Conservation (phyloP, 2,329 filamentous ascomycete genomes). For the Aspergillus latus region DNA sequence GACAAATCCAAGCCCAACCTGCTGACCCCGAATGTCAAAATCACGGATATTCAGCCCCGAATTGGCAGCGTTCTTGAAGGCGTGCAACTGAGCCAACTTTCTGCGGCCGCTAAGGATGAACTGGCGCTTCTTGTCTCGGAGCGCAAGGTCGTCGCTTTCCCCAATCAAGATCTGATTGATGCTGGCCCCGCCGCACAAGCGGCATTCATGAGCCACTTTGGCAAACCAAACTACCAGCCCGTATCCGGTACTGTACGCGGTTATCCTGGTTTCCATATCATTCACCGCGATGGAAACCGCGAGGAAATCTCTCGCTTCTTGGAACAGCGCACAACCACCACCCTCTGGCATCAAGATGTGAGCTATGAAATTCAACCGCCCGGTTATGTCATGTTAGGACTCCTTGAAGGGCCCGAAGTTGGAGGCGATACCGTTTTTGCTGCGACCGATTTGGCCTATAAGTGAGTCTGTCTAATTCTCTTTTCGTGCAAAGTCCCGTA, state of each 20-base stretch:
- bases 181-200: slow-evolving; percentile 46
- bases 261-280: slow-evolving; percentile 49
- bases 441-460: slow-evolving; percentile 47
- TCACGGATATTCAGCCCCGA: slow-evolving; percentile 44
- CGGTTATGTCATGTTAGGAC: slow-evolving; percentile 50
- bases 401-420: slow-evolving; percentile 52
- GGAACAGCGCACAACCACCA: slow-evolving; percentile 47
- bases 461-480: slow-evolving; percentile 28
- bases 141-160: slow-evolving; percentile 56
- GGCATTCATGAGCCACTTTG: slow-evolving; percentile 48
- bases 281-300: slow-evolving; percentile 47
- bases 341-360: slow-evolving; percentile 52
- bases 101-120: slow-evolving; percentile 51
- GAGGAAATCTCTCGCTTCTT: slow-evolving; percentile 46
- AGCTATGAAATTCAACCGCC: slow-evolving; percentile 52
- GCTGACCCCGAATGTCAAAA: slow-evolving; percentile 29
- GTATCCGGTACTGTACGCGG: slow-evolving; percentile 43
- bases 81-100: slow-evolving; percentile 51
- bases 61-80: slow-evolving; percentile 45
- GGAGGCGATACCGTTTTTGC: slow-evolving; percentile 51
- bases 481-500: neutral
- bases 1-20: slow-evolving; percentile 42
- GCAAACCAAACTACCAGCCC: slow-evolving; percentile 48
- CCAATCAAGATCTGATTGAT: slow-evolving; percentile 52
- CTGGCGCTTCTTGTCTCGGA: slow-evolving; percentile 67